Percentiles rank a stretch among this genome's conserved stretches.
phyloP scores from a whole-genome alignment of 805 yeast genomes.

The Candida parachauliodes region DNA sequence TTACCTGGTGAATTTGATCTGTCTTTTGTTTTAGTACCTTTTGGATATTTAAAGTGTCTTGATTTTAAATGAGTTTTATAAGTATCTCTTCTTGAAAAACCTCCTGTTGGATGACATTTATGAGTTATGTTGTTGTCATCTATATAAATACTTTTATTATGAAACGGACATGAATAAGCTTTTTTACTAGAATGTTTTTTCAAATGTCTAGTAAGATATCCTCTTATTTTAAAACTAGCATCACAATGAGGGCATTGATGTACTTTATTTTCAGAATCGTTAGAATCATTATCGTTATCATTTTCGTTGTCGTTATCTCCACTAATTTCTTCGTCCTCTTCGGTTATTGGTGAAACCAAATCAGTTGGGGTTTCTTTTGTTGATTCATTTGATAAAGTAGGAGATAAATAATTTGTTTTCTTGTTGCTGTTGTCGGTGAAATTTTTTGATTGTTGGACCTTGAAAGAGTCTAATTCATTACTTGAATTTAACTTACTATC shows the following conservation, averaged over 20 bases:
- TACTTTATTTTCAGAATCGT: slow-evolving; percentile 17
- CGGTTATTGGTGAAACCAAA: slow-evolving; percentile 25
- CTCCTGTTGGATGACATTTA: slow-evolving; percentile 56
- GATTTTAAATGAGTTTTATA: slow-evolving; percentile 56
- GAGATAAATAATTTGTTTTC: slow-evolving; percentile 11
- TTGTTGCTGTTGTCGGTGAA: slow-evolving; percentile 3
- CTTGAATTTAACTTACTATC: slow-evolving; percentile 14
- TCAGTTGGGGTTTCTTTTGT: slow-evolving; percentile 17
- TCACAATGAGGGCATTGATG: slow-evolving; percentile 49
- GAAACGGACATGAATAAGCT: slow-evolving; percentile 57
- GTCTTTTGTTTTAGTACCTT: slow-evolving; percentile 48
- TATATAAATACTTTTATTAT: slow-evolving; percentile 30
- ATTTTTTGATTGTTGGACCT: slow-evolving; percentile 10
- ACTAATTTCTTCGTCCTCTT: slow-evolving; percentile 7
- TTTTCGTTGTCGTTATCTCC: slow-evolving; percentile 24
- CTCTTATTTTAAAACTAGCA: slow-evolving; percentile 47
- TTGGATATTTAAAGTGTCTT: slow-evolving; percentile 54
- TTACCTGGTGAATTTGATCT: slow-evolving; percentile 43
- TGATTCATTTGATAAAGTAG: slow-evolving; percentile 24
- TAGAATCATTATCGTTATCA: slow-evolving; percentile 9
- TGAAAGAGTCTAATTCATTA: slow-evolving; percentile 26
- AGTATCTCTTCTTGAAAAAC: slow-evolving; percentile 57
- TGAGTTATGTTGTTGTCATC: slow-evolving; percentile 40
- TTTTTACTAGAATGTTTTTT: slow-evolving; percentile 48
- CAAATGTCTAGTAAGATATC: slow-evolving; percentile 53